Conservation (phyloP, 2,329 filamentous ascomycete genomes). For the Calonectria honghensis region DNA sequence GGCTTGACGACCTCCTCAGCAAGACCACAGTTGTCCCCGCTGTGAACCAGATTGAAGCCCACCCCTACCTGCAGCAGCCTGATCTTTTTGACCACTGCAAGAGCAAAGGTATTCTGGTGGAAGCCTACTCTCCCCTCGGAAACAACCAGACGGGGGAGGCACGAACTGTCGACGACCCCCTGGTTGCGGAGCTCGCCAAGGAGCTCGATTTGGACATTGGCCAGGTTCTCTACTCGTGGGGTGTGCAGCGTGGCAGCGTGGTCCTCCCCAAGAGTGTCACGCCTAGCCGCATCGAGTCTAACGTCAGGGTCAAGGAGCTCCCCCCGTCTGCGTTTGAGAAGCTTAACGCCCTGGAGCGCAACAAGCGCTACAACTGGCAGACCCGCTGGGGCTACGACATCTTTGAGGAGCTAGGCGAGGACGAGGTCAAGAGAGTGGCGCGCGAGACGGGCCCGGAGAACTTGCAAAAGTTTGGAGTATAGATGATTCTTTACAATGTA, state of each 20-base stretch:
- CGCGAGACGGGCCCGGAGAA: slow-evolving; percentile 60
- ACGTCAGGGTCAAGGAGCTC: slow-evolving; percentile 67
- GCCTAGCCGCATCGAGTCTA: slow-evolving; percentile 78
- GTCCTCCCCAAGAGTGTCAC: slow-evolving; percentile 82
- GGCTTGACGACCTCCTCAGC: slow-evolving; percentile 64
- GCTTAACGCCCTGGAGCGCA: slow-evolving; percentile 62
- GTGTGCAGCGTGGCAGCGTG: slow-evolving; percentile 77
- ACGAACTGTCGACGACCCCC: slow-evolving; percentile 69
- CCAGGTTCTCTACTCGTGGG: slow-evolving; percentile 72
- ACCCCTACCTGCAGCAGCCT: slow-evolving; percentile 79
- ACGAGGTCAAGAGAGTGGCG: slow-evolving; percentile 59
- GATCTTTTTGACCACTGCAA: slow-evolving; percentile 74
- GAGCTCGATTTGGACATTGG: slow-evolving; percentile 63
- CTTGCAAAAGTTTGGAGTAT: slow-evolving; percentile 57
- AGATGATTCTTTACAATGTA: slow-evolving; percentile 1
- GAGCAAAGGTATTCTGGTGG: slow-evolving; percentile 75
- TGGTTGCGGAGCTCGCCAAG: slow-evolving; percentile 68
- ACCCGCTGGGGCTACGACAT: slow-evolving; percentile 66
- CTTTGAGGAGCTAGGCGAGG: slow-evolving; percentile 64
- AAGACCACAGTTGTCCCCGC: slow-evolving; percentile 75
- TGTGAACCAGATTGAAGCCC: slow-evolving; percentile 81
- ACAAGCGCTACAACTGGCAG: slow-evolving; percentile 66
- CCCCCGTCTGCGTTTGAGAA: slow-evolving; percentile 60
- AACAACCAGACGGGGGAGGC: slow-evolving; percentile 69
- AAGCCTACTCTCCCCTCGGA: slow-evolving; percentile 79